These are phyloP conservation scores for Suillus subluteus DNA, from an alignment of 768 basidiomycete genomes.

Conservation along the genomic window DNA sequence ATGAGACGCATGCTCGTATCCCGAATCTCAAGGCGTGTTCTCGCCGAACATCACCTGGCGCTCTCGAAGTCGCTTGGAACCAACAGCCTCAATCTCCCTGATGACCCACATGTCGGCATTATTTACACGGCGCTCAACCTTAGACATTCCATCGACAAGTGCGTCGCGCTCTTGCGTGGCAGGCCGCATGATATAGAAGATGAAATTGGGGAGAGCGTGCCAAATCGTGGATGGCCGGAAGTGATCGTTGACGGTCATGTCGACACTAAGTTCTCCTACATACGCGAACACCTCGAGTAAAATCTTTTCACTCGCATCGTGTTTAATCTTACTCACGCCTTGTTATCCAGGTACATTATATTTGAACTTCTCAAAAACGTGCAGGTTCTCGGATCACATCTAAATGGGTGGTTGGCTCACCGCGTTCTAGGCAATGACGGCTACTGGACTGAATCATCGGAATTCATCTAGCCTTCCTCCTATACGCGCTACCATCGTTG, in stretches of 20 bases:
- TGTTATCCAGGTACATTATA: constrained; percentile 66
- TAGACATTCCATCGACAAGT: constrained; percentile 71
- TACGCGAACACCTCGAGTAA: constrained; percentile 85
- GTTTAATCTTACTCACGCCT: constrained; percentile 7
- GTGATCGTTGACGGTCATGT: constrained; percentile 75
- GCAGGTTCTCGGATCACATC: constrained; percentile 28
- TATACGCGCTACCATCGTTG: constrained; percentile 75
- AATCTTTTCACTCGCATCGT: constrained; percentile 23
- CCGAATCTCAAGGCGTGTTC: constrained; percentile 85
- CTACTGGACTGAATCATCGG: constrained; percentile 58
- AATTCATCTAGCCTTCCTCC: constrained; percentile 51
- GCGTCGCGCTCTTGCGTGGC: constrained; percentile 56
- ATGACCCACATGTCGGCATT: constrained; percentile 77
- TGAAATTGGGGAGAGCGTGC: constrained; percentile 29
- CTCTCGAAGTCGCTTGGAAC: constrained; percentile 60
- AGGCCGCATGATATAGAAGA: constrained; percentile 51
- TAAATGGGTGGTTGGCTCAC: constrained; percentile 9
- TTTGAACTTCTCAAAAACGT: constrained; percentile 93
- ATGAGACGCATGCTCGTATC: constrained; percentile 92
- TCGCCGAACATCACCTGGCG: constrained; percentile 88
- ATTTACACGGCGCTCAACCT: constrained; percentile 79
- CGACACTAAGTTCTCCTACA: constrained; percentile 76
- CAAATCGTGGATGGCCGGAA: constrained; percentile 54
- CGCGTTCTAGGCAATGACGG: constrained; percentile 66
- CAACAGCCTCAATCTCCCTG: constrained; percentile 36